Conservation (phyloP, 306 rosid genomes). For the Dryas octopetala region DNA sequence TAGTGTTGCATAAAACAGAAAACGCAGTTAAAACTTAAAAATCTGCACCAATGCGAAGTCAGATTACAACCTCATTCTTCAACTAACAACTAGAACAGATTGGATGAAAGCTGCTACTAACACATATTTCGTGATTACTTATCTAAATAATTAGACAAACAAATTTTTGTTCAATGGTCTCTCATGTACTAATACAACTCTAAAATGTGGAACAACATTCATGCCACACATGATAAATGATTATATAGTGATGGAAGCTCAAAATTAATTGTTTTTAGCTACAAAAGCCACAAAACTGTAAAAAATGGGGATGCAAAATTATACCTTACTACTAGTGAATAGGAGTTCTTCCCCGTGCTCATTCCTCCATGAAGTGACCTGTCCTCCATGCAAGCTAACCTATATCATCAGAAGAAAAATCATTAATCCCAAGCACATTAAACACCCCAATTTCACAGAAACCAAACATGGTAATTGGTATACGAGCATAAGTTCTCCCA, state of each 20-base stretch:
- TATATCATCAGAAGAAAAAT: constrained; percentile 36
- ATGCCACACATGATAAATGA: no score
- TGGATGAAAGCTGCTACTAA: neutral
- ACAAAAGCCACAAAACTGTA: neutral
- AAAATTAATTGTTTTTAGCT: neutral
- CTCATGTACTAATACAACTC: neutral
- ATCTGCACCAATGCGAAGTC: neutral
- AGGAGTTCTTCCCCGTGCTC: constrained; percentile 88
- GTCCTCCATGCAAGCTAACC: constrained; percentile 93
- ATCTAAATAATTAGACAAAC: neutral
- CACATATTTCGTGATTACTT: neutral
- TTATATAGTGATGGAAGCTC: neutral
- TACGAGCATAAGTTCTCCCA: constrained; percentile 6
- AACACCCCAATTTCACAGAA: constrained; percentile 17
- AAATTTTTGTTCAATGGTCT: neutral
- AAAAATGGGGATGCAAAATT: neutral
- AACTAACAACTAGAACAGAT: neutral
- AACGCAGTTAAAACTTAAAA: neutral
- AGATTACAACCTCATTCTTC: neutral
- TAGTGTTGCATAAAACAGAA: neutral
- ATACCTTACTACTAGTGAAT: constrained; percentile 88
- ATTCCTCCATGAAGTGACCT: constrained; percentile 85
- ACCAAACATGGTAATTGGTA: neutral
- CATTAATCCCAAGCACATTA: constrained; percentile 20
- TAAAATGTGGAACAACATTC: neutral